These are phyloP conservation scores for Ustilago bromivora DNA, from an alignment of 1,284 basidiomycete genomes.

Conservation along the genomic window DNA sequence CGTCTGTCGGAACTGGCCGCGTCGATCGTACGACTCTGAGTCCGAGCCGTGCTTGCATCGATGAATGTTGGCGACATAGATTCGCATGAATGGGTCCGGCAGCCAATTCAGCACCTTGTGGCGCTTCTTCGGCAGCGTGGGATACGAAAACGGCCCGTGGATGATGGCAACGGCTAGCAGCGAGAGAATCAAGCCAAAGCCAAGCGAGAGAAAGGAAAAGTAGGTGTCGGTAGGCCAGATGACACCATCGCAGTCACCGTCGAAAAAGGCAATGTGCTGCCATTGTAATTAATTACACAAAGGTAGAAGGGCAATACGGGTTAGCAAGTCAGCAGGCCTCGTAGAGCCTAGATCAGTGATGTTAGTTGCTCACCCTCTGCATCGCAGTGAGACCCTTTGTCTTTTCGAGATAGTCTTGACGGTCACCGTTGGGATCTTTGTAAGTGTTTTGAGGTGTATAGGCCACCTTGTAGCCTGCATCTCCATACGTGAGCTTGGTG, in stretches of 20 bases:
- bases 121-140: conserved; percentile 41
- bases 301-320: neutral
- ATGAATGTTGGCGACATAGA: conserved; percentile 72
- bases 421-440: conserved; percentile 48
- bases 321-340: neutral
- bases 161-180: conserved; percentile 71
- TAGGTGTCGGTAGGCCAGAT: conserved; percentile 75
- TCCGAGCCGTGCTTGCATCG: conserved; percentile 73
- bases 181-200: conserved; percentile 72
- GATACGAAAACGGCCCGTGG: conserved; percentile 67
- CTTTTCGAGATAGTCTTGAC: conserved; percentile 44
- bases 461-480: conserved; percentile 41
- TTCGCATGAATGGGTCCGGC: conserved; percentile 72
- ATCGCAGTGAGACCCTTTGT: conserved; percentile 64
- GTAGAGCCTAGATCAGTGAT: neutral
- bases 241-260: conserved; percentile 73
- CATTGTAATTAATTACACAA: neutral
- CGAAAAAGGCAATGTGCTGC: conserved; percentile 73
- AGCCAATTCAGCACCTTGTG: conserved; percentile 36
- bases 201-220: conserved; percentile 72
- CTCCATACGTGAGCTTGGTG: conserved; percentile 33
- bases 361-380: conserved; percentile 64
- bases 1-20: conserved; percentile 46
- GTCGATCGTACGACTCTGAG: conserved; percentile 71
- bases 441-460: conserved; percentile 57